Evolutionary conservation across 192 early-diverging fungal species (phyloP), one percentile per base, ranked within the genome.

Genomic region (Pecoramyces ruminantium): DNA sequence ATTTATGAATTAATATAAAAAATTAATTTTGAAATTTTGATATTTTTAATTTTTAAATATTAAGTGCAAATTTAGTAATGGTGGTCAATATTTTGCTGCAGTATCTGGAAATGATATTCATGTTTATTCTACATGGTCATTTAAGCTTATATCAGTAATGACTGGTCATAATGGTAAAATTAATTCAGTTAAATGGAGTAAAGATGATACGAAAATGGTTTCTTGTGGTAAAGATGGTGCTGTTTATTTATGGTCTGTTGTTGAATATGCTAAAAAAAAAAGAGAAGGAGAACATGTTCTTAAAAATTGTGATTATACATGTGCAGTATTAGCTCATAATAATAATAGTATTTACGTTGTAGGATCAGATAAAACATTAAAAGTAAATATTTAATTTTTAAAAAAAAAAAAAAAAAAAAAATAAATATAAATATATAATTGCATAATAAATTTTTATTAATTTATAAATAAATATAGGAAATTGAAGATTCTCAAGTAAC

Each of bases 101-200:
- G 86, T 85, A 2, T 88, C 89, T 42, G 88, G 87, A 28, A 88
- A 87, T 82, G 85, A 86, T 39, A 86, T 91, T 77, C 86, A 89
- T 58, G 78, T 91, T 25, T 91, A 85, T 83, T 83, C 80, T 27
- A 87, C 86, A 8, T 90, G 87, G 87, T 88, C 86, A 4, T 90
- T 87, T 81, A 88, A 90, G 25, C 88, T 86, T 82, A 78, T 88
- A 39, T 85, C 80, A 38, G 87, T 82, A 39, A 81, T 91, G 30
- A 91, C 89, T 78, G 90, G 87, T 1, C 90, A 91, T 79, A 90
- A 88, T 79, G 88, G 88, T 27, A 88, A 89, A 79, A 83, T 91
- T n/a, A 80, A 84, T 34, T 86, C 85, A 2, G 79, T 91, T 21
- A 79, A 84, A 80, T 91, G 87, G 87, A 84, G 88, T 18, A 83